Evolutionary conservation across 2,329 filamentous ascomycete species (phyloP), one percentile per base, ranked within the genome.

Genomic region (Microsporum audouinii): DNA sequence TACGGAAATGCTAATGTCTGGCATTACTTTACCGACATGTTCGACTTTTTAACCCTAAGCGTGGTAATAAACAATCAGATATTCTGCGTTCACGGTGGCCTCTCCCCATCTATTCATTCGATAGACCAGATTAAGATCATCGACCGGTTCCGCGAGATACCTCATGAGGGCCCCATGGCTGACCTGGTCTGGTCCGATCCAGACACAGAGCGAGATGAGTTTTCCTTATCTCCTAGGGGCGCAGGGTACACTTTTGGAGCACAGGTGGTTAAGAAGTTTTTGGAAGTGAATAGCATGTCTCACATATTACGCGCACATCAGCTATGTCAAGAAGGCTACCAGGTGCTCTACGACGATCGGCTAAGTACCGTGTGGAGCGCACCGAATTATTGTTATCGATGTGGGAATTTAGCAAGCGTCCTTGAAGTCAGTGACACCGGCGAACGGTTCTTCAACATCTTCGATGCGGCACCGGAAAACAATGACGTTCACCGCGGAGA

Each of bases 11-110:
- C 94, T 65, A 96, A 94, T 69, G 94, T 99, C 27, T 99, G 94
- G 94, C 94, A 99, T 76, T 94, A 97, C 75, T 99, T 99, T 73
- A 99, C 94, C 66, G 94, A 99, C 77, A 97, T 99, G 91, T 99
- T 99, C 76, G 94, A 99, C 77, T 99, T 95, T 75, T 81, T 99
- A 65, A 97, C 92, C 5, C 80, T 99, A 61, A 95, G 89, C 69
- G 95, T 97, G 63, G 92, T 99, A 65, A 99, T 99, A 72, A 95
- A 97, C 73, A 88, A 99, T 75, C 89, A 97, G 74, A 99, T 99
- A 67, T 99, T 99, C 75, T 99, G 94, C 75, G 94, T 99, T 5
- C 94, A 99, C 74, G 94, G 94, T 72, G 94, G 89, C 27, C 82
- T 94, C 23, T 91, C 88, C 0, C 89, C 89, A 0, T 91, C 88